Evolutionary conservation across 768 basidiomycete genomes (phyloP).

Genomic region (Strobilomyces confusus): DNA sequence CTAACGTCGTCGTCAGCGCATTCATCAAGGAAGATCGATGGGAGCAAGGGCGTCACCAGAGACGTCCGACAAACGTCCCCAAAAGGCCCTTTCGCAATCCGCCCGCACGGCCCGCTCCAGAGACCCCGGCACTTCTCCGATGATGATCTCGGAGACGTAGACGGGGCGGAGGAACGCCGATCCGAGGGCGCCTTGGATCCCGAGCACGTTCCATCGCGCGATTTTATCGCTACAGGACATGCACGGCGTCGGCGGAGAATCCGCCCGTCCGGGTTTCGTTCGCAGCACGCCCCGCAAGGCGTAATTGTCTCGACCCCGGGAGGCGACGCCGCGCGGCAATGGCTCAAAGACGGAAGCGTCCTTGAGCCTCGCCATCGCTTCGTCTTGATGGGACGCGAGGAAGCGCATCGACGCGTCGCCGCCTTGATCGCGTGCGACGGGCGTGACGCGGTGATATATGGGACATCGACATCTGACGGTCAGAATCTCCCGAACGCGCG

Average conservation of each 20-base stretch:
- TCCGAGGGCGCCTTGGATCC: slow-evolving; percentile 80
- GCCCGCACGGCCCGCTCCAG: slow-evolving; percentile 39
- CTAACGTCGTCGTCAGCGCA: slow-evolving; percentile 33
- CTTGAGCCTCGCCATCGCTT: slow-evolving; percentile 68
- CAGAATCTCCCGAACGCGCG: slow-evolving; percentile 40
- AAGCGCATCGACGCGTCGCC: slow-evolving; percentile 86
- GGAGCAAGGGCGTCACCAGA: too few species aligned
- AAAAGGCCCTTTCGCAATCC: slow-evolving; percentile 72
- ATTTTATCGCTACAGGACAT: slow-evolving; percentile 98
- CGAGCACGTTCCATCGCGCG: slow-evolving; percentile 78
- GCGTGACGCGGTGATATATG: too few species aligned
- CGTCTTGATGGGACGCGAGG: slow-evolving; percentile 72
- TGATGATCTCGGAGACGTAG: slow-evolving; percentile 60
- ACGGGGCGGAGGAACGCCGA: slow-evolving; percentile 53
- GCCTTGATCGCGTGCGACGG: slow-evolving; percentile 47
- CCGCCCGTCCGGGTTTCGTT: slow-evolving; percentile 92
- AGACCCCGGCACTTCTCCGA: slow-evolving; percentile 62
- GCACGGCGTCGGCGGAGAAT: slow-evolving; percentile 75
- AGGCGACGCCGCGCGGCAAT: slow-evolving; percentile 37
- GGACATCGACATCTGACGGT: neutral
- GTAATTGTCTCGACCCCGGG: slow-evolving; percentile 83
- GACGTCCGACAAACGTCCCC: slow-evolving; percentile 45
- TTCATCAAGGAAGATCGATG: too few species aligned
- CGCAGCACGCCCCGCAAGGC: slow-evolving; percentile 69
- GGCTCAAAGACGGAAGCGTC: slow-evolving; percentile 37